Conservation (phyloP, 371 early-diverging fungal species). For the Saksenaea vasiformis region DNA sequence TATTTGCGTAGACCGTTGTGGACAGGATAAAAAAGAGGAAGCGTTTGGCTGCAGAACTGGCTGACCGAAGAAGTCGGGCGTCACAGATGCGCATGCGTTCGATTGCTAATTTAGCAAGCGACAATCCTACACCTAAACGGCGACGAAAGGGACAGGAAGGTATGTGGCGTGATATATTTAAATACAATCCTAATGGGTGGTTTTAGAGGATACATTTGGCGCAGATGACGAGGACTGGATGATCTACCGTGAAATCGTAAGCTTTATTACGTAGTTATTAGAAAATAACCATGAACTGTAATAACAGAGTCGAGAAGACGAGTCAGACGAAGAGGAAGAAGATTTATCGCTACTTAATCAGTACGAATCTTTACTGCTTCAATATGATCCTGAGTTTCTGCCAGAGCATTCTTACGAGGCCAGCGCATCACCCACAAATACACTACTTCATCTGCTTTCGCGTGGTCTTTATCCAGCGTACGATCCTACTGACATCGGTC, state of each 20-base stretch:
- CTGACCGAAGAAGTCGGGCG: conserved; percentile 84
- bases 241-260: conserved; percentile 86
- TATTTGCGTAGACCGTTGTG: conserved; percentile 32
- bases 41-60: conserved; percentile 72
- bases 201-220: conserved; percentile 86
- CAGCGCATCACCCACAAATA: conserved; percentile 49
- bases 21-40: conserved; percentile 67
- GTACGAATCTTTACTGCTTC: conserved; percentile 69
- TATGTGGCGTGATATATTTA: conserved; percentile 10
- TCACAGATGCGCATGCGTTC: conserved; percentile 84
- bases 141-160: conserved; percentile 62
- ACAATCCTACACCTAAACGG: conserved; percentile 52
- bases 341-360: conserved; percentile 65
- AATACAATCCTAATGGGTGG: not conserved
- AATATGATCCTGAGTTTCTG: conserved; percentile 75
- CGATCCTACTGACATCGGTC: conserved; percentile 67
- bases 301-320: conserved; percentile 76
- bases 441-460: conserved; percentile 49
- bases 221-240: conserved; percentile 93
- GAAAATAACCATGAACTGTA: not conserved
- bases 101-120: conserved; percentile 81
- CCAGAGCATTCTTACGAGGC: conserved; percentile 54
- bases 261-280: conserved; percentile 16
- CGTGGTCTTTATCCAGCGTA: conserved; percentile 62
- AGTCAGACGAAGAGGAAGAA: conserved; percentile 85